Base-by-base conservation (phyloP, 352 stramenopile genomes). In the Globisporangium heterothallicum region DNA sequence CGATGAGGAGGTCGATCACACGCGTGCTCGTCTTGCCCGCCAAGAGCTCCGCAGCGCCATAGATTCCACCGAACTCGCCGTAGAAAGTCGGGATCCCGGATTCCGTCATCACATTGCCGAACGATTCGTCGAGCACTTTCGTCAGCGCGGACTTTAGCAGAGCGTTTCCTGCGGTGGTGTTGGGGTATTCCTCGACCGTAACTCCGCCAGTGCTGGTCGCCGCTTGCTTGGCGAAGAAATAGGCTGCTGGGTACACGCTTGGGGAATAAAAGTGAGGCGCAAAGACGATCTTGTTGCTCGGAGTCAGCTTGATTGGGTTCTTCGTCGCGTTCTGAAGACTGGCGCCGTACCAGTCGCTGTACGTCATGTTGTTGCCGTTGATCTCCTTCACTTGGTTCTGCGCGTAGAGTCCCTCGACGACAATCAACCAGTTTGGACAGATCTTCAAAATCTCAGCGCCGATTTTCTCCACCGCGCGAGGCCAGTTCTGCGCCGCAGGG, bases 201-300 rank as follows among this genome's bases (percentile, higher is more conserved):
- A 88, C 72, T 0, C 49, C 67, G 34, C 38, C 54, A 21, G 62
- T 58, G 2, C 58, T 54, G n/a, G 49, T 64, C 5, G 66, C 70
- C 1, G 53, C 68, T 49, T 88, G 77, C 43, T 83, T 70, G 26
- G 66, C 62, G 51, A 90, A 92, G 52, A 88, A 91, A 61, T 91
- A 93, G 19, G 66, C 59, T 9, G 71, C 67, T 14, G 82, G 82
- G 54, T 88, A 89, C 27, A 89, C 78, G 38, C 73, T 87, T 0
- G 78, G 78, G 29, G 82, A 88, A 63, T 93, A 93, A 53, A 86
- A 93, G 61, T 93, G 82, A 46, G 82, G 82, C 8, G 78, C 82
- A 32, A 75, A 93, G 48, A 89, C 82, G 42, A 93, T 44, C 54
- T 93, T 93, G 61, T 85, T 84, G 22, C 62, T 40, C 34, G 62